A percentile compares a stretch with the other conserved stretches of the same genome.
These are phyloP conservation scores for Dioscorea cayenensis DNA, from an alignment of 116 monocot species.

Conservation along the genomic window DNA sequence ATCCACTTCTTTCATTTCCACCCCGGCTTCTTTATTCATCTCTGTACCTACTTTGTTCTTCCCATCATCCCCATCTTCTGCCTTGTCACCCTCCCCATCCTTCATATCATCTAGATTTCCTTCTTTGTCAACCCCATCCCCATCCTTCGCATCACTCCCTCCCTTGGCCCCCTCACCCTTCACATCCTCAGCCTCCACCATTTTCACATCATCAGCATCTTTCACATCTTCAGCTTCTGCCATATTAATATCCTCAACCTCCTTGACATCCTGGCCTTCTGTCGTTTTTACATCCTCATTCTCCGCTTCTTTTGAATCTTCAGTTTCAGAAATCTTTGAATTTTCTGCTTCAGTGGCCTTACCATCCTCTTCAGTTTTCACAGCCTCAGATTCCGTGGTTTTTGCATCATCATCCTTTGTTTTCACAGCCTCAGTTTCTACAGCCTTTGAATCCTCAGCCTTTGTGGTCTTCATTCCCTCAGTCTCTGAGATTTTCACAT, in stretches of 20 bases:
- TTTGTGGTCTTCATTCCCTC: slow-evolving; percentile 2
- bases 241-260: not conserved
- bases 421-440: slow-evolving; percentile 6
- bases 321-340: not conserved
- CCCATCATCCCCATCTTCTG: no score
- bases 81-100: slow-evolving; percentile 4
- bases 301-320: not conserved
- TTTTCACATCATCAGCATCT: slow-evolving; percentile 12
- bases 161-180: not conserved
- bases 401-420: not conserved
- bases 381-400: slow-evolving; percentile 2
- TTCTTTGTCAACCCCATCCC: not conserved
- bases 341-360: not conserved
- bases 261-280: slow-evolving; percentile 4
- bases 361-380: not conserved
- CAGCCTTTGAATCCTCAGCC: slow-evolving; percentile 1
- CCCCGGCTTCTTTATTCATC: slow-evolving; percentile 5
- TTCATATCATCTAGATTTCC: slow-evolving; percentile 4
- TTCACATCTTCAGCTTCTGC: not conserved
- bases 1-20: slow-evolving; percentile 1
- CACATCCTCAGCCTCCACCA: slow-evolving; percentile 6
- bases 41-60: slow-evolving; percentile 1
- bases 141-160: not conserved
- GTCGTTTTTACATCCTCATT: slow-evolving; percentile 4
- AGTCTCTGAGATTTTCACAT: slow-evolving; percentile 1